phyloP scores from a whole-genome alignment of 306 rosid genomes.

The Leucaena leucocephala region DNA sequence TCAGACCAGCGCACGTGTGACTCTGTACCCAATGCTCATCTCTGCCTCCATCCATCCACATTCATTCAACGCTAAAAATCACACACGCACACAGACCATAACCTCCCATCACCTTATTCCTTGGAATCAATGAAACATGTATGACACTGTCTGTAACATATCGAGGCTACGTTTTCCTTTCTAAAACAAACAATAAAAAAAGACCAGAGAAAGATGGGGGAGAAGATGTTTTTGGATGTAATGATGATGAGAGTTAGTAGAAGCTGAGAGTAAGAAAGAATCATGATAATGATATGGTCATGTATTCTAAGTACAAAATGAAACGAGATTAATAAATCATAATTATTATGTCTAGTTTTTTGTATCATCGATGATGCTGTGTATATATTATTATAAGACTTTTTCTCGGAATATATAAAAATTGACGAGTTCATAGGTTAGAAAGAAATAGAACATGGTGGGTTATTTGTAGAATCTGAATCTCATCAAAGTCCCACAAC shows the following conservation, averaged over 20 bases:
- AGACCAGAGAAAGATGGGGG: too few species aligned
- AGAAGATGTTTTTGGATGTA: constrained; percentile 36
- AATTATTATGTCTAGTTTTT: constrained; percentile 42
- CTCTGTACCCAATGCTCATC: constrained; percentile 76
- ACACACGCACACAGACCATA: constrained; percentile 44
- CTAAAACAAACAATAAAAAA: too few species aligned
- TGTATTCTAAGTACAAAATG: constrained; percentile 33
- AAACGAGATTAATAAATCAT: constrained; percentile 29
- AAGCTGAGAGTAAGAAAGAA: constrained; percentile 14
- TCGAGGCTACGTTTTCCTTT: background rate
- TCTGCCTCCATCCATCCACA: constrained; percentile 45
- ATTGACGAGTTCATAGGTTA: constrained; percentile 18
- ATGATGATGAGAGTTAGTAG: constrained; percentile 47
- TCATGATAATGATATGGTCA: constrained; percentile 31
- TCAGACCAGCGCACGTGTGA: constrained; percentile 84
- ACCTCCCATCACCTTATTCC: constrained; percentile 41
- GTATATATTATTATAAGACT: background rate
- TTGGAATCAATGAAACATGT: constrained; percentile 35
- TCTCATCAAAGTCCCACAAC: constrained; percentile 5
- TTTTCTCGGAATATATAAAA: constrained; percentile 32
- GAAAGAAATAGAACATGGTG: background rate
- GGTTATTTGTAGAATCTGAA: constrained; percentile 43
- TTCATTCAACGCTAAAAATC: constrained; percentile 48
- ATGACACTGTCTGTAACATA: background rate
- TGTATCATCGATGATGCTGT: background rate